Percentiles rank a stretch among this genome's conserved stretches.
Conservation (phyloP, 495 filamentous ascomycete species). For the Penicillium canariense region DNA sequence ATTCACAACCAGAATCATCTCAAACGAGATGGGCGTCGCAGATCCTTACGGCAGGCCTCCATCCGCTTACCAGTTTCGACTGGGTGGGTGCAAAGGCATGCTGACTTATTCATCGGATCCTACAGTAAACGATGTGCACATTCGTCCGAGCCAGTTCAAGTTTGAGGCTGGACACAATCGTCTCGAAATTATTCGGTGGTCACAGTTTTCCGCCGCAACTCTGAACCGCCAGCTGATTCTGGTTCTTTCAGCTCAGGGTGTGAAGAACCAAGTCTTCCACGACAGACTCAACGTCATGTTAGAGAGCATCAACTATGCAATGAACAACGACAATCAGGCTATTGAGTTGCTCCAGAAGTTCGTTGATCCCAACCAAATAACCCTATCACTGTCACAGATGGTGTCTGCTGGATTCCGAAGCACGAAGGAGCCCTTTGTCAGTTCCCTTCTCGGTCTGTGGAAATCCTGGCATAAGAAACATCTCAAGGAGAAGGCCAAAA, state of each 20-base stretch:
- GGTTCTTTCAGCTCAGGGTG: conserved; percentile 74
- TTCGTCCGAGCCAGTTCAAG: conserved; percentile 83
- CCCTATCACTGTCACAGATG: conserved; percentile 69
- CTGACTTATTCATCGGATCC: conserved; percentile 67
- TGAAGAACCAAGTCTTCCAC: conserved; percentile 65
- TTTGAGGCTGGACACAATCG: conserved; percentile 69
- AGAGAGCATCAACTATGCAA: conserved; percentile 60
- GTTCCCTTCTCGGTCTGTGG: conserved; percentile 73
- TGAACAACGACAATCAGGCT: conserved; percentile 62
- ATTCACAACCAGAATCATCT: conserved; percentile 68
- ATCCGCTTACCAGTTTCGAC: conserved; percentile 86
- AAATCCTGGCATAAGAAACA: conserved; percentile 77
- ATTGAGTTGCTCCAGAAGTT: conserved; percentile 63
- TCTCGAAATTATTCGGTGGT: conserved; percentile 81
- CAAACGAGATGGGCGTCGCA: conserved; percentile 58
- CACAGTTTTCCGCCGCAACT: conserved; percentile 68
- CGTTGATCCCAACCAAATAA: conserved; percentile 84
- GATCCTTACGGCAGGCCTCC: conserved; percentile 51
- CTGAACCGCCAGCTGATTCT: conserved; percentile 89
- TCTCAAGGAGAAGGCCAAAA: conserved; percentile 89
- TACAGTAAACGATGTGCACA: conserved; percentile 60
- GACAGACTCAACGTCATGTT: conserved; percentile 65
- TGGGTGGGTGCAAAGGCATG: conserved; percentile 90
- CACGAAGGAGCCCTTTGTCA: conserved; percentile 74
- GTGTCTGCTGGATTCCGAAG: conserved; percentile 76